phyloP scores from a whole-genome alignment of 1,284 basidiomycete species.

The Marasmius tenuissimus region DNA sequence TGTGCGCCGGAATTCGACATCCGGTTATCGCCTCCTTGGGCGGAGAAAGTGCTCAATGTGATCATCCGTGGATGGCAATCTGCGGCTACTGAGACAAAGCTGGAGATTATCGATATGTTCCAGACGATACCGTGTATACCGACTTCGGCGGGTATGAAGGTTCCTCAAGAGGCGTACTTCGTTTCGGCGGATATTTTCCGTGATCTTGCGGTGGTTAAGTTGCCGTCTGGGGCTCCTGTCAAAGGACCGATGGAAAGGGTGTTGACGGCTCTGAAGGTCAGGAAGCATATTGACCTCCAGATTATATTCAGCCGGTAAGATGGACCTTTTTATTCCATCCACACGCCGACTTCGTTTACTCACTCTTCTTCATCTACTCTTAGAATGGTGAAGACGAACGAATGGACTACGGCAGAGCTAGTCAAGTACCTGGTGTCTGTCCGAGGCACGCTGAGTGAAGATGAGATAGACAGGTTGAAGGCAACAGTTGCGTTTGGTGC shows the following conservation, averaged over 20 bases:
- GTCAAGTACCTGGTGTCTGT: constrained; percentile 90
- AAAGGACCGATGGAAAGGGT: constrained; percentile 82
- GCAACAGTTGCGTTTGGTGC: constrained; percentile 83
- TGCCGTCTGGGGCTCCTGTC: constrained; percentile 68
- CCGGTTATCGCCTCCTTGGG: constrained; percentile 69
- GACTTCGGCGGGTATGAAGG: constrained; percentile 77
- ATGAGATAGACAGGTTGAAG: constrained; percentile 74
- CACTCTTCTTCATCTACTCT: background rate
- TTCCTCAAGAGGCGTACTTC: constrained; percentile 85
- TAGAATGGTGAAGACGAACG: constrained; percentile 84
- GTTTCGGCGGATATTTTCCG: constrained; percentile 85
- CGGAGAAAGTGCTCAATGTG: constrained; percentile 78
- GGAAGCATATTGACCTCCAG: constrained; percentile 90
- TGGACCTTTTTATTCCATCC: background rate
- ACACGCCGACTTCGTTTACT: background rate
- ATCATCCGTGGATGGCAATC: constrained; percentile 80
- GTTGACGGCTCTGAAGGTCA: constrained; percentile 78
- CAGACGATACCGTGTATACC: constrained; percentile 77
- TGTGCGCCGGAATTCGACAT: constrained; percentile 63
- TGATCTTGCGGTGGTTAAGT: constrained; percentile 81
- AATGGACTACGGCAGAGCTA: constrained; percentile 80
- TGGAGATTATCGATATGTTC: constrained; percentile 60
- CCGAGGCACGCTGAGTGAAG: constrained; percentile 61
- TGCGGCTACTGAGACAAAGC: constrained; percentile 58
- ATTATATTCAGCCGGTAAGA: constrained; percentile 79